Evolutionary conservation across 768 basidiomycete genomes (phyloP).

Genomic region (Candolleomyces eurysporus): DNA sequence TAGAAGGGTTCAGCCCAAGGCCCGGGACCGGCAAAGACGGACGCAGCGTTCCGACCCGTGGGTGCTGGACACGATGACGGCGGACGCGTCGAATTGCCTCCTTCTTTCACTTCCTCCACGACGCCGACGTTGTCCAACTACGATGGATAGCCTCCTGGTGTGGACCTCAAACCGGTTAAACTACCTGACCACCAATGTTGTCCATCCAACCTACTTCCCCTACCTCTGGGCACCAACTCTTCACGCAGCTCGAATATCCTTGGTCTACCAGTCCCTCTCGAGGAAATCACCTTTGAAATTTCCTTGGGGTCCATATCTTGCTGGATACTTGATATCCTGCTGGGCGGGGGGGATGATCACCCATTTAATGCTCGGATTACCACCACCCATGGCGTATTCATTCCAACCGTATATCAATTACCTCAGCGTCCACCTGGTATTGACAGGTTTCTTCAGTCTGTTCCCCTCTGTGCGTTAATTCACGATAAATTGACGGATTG

Average conservation of each 20-base stretch:
- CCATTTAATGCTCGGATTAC: constrained; percentile 41
- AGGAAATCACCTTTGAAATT: constrained; percentile 26
- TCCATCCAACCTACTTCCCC: constrained; percentile 39
- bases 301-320: constrained; percentile 43
- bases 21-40: too few relatives aligned
- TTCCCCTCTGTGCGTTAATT: constrained; percentile 34
- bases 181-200: constrained; percentile 28
- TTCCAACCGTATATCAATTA: constrained; percentile 48
- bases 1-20: too few relatives aligned
- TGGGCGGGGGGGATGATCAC: constrained; percentile 50
- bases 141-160: neutral
- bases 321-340: constrained; percentile 44
- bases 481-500: neutral
- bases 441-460: constrained; percentile 40
- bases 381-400: constrained; percentile 47
- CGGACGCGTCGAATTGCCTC: neutral
- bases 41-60: neutral
- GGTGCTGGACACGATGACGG: neutral
- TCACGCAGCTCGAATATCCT: constrained; percentile 44
- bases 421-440: constrained; percentile 39
- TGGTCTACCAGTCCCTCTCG: constrained; percentile 41
- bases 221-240: constrained; percentile 38
- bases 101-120: neutral
- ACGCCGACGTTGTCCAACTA: neutral
- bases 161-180: constrained; percentile 10